A percentile compares a stretch with the other conserved stretches of the same genome.
These are phyloP conservation scores for Vitis hybrid DNA, from an alignment of 177 flowering plant genomes.

Conservation along the genomic window DNA sequence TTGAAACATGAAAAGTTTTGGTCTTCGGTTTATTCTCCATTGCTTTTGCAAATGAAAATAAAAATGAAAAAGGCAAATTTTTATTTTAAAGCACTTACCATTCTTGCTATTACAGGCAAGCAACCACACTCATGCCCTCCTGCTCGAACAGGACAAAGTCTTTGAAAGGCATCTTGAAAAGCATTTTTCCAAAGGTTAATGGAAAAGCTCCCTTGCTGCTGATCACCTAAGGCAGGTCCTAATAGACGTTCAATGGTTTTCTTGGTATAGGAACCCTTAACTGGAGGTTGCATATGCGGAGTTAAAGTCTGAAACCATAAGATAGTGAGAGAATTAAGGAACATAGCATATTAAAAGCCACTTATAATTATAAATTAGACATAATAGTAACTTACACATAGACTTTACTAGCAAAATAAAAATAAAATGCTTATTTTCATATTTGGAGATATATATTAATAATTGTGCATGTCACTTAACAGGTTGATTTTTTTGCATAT, in stretches of 20 bases:
- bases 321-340: neutral
- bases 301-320: constrained; percentile 65
- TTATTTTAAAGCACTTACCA: constrained; percentile 44
- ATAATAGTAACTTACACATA: neutral
- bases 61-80: neutral
- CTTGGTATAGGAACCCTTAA: constrained; percentile 23
- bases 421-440: neutral
- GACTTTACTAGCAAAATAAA: neutral
- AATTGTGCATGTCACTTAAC: too few species aligned
- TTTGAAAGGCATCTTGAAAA: constrained; percentile 79
- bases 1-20: neutral
- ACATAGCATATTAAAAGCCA: neutral
- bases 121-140: constrained; percentile 97
- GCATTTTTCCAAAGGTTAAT: constrained; percentile 86
- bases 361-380: neutral
- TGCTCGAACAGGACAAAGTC: constrained; percentile 95
- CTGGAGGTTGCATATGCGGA: constrained; percentile 90
- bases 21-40: neutral
- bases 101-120: constrained; percentile 82
- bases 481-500: too few species aligned
- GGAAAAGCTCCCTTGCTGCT: constrained; percentile 81
- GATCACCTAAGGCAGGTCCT: constrained; percentile 82
- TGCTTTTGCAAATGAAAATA: neutral
- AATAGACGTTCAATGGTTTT: constrained; percentile 42
- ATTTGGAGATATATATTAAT: too few species aligned